Evolutionary conservation across 225 moss, liverwort and hornwort species (phyloP).

Genomic region (Thuidium tamariscinum): DNA sequence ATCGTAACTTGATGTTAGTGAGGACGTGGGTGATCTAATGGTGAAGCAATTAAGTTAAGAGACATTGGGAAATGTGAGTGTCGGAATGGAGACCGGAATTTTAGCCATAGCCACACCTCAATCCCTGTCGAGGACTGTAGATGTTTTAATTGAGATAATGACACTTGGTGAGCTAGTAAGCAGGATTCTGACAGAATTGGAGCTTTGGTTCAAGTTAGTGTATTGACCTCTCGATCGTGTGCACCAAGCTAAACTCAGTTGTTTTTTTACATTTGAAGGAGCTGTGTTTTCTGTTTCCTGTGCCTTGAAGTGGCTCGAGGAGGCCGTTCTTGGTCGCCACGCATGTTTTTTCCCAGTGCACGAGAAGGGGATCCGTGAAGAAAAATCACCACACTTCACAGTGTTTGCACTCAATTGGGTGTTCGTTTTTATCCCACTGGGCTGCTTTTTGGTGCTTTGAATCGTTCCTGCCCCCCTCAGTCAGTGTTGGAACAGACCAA

Average conservation of each 20-base stretch:
- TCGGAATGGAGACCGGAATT: not conserved
- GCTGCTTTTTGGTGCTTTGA: not conserved
- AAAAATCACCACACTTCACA: not conserved
- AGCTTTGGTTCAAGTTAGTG: not conserved
- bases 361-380: not conserved
- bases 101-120: not conserved
- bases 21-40: not conserved
- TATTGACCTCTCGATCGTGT: not conserved
- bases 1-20: not conserved
- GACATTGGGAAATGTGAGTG: not conserved
- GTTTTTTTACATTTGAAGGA: no score
- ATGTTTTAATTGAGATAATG: not conserved
- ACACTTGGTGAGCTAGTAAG: no score
- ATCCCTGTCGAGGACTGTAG: not conserved
- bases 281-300: not conserved
- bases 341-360: not conserved
- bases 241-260: no score
- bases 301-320: not conserved
- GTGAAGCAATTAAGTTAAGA: not conserved
- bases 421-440: not conserved
- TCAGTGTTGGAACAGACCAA: not conserved
- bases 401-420: not conserved
- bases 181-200: not conserved
- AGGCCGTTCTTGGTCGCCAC: not conserved
- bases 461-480: not conserved